Evolutionary conservation across 176 grass and related monocot species (phyloP), one percentile per base, ranked within the genome.

Genomic region (Bothriochloa decipiens): DNA sequence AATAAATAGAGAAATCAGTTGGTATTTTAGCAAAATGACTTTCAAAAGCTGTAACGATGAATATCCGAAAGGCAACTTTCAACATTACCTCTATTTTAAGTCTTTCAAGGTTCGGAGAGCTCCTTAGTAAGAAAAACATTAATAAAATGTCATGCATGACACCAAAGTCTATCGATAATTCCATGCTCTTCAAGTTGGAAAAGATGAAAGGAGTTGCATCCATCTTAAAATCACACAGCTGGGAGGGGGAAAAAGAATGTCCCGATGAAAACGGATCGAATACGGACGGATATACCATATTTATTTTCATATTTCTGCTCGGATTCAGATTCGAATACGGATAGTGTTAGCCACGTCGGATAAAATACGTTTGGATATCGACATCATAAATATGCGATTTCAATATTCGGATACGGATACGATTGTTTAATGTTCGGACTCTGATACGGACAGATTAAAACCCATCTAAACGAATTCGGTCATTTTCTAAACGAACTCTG

Each of bases 1-100:
- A 73, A 3, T 9, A 32, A 46, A 72, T 28, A 32, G 7, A 18
- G 16, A 8, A 14, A 50, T 57, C 36, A 25, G 22, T 12, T 28
- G 28, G 11, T 37, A 73, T 12, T 45, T 41, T 0, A 47, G 5
- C 8, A 25, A 80, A 37, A 67, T 68, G 39, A 14, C 11, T n/a
- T 71, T 42, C 11, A 45, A 45, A 15, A 23, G 41, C 8, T 61
- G 20, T 9, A 61, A 61, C 11, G 8, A 61, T 25, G 20, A 61
- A 61, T 61, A 70, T n/a, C 22, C 4, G 10, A 71, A 13, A 25
- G 22, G 22, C 40, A 71, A 14, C 11, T 22, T 16, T 23, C 11
- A n/a, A 25, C 12, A 25, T 71, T 86, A 86, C 84, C 84, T 20
- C 2, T 55, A 80, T 66, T 80, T 80, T 58, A 11, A 86, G 76